A percentile compares a stretch with the other conserved stretches of the same genome.
Conservation (phyloP, 352 stramenopile genomes). For the Pythium angustatum region DNA sequence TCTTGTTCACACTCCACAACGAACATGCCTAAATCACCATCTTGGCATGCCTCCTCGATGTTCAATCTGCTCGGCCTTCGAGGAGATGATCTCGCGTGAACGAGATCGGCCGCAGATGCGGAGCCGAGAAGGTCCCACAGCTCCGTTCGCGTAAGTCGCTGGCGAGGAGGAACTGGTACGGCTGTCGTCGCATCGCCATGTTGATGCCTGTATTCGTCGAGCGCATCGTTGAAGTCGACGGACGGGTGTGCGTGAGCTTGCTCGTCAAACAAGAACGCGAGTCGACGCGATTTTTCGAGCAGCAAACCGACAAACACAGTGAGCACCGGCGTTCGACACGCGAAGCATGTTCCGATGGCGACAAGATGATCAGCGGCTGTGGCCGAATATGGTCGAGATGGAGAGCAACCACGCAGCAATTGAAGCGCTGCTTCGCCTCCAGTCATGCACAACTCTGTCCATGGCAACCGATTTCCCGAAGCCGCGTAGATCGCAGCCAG, state of each 20-base stretch:
- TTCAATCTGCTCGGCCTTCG: no score
- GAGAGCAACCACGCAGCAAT: conserved; percentile 41
- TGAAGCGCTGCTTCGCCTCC: conserved; percentile 45
- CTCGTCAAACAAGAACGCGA: conserved; percentile 41
- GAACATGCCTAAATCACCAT: not conserved
- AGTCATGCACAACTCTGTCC: conserved; percentile 43
- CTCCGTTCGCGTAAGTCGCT: conserved; percentile 11
- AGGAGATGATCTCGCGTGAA: not conserved
- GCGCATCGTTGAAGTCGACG: conserved; percentile 15
- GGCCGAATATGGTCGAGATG: conserved; percentile 34
- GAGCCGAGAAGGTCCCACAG: conserved; percentile 20
- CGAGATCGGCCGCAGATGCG: not conserved
- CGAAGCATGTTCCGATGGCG: conserved; percentile 1
- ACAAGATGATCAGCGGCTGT: conserved; percentile 5
- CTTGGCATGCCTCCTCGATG: not conserved
- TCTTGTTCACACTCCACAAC: not conserved
- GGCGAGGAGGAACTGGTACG: conserved; percentile 1
- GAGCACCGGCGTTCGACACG: conserved; percentile 13
- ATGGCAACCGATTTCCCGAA: conserved; percentile 33
- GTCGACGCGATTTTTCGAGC: conserved; percentile 21
- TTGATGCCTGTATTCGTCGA: conserved; percentile 26
- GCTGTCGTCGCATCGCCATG: not conserved
- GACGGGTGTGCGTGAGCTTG: conserved; percentile 2
- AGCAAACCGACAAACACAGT: conserved; percentile 9
- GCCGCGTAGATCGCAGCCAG: conserved; percentile 41